Evolutionary conservation across 2,329 filamentous ascomycete species (phyloP).

Genomic region (Tolypocladium tropicale): DNA sequence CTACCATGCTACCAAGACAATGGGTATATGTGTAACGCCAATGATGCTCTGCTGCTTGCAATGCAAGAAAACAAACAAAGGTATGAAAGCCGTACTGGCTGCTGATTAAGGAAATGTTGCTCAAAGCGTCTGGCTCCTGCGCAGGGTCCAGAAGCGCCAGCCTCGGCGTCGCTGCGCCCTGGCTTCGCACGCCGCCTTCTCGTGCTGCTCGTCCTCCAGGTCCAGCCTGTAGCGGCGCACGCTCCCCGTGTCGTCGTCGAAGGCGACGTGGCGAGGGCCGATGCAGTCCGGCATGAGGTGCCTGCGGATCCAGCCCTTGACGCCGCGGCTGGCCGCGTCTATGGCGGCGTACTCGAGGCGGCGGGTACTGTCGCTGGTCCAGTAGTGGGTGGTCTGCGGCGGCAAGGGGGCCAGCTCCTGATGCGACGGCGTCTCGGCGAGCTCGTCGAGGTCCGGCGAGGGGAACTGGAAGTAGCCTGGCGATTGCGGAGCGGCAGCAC

Average conservation of each 20-base stretch:
- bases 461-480: constrained; percentile 41
- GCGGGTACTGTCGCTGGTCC: constrained; percentile 54
- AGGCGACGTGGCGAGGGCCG: constrained; percentile 41
- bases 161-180: constrained; percentile 10
- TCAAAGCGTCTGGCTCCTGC: constrained; percentile 12
- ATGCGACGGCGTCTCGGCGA: constrained; percentile 10
- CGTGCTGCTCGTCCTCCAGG: constrained; percentile 34
- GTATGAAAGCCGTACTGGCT: background rate
- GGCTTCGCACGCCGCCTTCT: constrained; percentile 9
- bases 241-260: constrained; percentile 53
- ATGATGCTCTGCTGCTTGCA: background rate
- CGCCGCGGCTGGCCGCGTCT: constrained; percentile 48
- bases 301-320: constrained; percentile 49
- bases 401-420: constrained; percentile 18
- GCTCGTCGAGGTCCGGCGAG: constrained; percentile 27
- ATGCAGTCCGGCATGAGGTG: constrained; percentile 52
- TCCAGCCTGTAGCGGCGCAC: constrained; percentile 53
- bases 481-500: constrained; percentile 17
- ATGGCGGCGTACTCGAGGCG: constrained; percentile 57
- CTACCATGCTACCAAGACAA: background rate
- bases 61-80: background rate
- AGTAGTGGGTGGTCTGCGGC: constrained; percentile 54
- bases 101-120: background rate
- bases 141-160: constrained; percentile 18
- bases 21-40: background rate